A percentile compares a stretch with the other conserved stretches of the same genome.
These are phyloP conservation scores for Cordyceps sp. DNA, from an alignment of 2,329 filamentous ascomycete species.

Conservation along the genomic window DNA sequence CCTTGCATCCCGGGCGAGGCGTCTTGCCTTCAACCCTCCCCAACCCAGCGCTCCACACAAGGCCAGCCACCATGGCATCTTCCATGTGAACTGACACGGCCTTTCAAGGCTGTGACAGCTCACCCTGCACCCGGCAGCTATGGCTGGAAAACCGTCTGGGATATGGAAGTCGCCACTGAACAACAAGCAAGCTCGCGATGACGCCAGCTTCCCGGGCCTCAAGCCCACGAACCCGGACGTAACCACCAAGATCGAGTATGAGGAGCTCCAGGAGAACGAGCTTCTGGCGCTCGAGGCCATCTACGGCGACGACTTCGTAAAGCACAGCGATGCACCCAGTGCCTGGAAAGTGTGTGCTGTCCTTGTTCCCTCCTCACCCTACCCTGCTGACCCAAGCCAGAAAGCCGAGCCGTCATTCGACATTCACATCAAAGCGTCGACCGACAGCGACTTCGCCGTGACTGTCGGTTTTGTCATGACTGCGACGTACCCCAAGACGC, in stretches of 20 bases:
- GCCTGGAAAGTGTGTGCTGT: conserved; percentile 63
- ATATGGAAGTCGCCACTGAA: conserved; percentile 30
- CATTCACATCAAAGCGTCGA: conserved; percentile 57
- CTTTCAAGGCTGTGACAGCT: conserved; percentile 31
- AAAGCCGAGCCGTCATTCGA: conserved; percentile 75
- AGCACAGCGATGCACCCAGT: conserved; percentile 49
- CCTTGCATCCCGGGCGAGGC: too few species aligned
- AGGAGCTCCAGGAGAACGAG: conserved; percentile 76
- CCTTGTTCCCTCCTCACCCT: not conserved
- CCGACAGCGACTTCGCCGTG: conserved; percentile 54
- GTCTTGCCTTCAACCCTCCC: too few species aligned
- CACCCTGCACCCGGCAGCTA: conserved; percentile 18
- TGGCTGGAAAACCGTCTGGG: conserved; percentile 34
- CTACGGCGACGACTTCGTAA: conserved; percentile 75
- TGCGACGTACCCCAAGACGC: conserved; percentile 78
- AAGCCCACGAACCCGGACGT: conserved; percentile 23
- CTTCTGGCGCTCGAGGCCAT: conserved; percentile 73
- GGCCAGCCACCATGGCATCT: conserved; percentile 21
- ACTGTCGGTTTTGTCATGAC: conserved; percentile 68
- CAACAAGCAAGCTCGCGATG: conserved; percentile 22
- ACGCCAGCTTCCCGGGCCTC: conserved; percentile 35
- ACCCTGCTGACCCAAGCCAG: conserved; percentile 19
- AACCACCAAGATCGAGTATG: conserved; percentile 46
- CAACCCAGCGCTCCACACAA: too few species aligned
- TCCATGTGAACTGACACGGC: conserved; percentile 32